phyloP scores from a whole-genome alignment of 257 asterid species.

The Vinca minor region DNA sequence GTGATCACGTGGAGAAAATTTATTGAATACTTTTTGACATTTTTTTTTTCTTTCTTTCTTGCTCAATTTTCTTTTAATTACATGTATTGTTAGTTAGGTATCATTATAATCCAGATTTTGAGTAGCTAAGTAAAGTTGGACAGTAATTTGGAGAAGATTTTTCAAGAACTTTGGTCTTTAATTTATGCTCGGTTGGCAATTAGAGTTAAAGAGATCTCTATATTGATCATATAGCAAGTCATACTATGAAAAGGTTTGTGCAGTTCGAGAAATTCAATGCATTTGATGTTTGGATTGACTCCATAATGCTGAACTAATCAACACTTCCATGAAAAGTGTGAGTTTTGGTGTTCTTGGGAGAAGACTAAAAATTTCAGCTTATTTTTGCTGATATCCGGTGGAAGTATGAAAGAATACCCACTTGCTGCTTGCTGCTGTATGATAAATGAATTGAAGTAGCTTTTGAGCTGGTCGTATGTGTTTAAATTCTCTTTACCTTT shows the following conservation, averaged over 20 bases:
- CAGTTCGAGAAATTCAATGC: not conserved
- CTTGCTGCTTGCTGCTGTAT: no score
- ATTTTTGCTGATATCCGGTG: not conserved
- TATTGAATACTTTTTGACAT: not conserved
- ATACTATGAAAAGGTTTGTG: not conserved
- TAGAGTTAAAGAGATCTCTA: not conserved
- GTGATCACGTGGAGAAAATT: not conserved
- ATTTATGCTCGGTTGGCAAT: not conserved
- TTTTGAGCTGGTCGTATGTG: not conserved
- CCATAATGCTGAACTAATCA: not conserved
- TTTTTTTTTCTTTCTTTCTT: not conserved
- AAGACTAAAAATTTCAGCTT: not conserved
- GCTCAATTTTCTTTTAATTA: no score
- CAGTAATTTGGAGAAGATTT: not conserved
- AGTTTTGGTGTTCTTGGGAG: not conserved
- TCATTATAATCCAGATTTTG: not conserved
- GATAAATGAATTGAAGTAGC: not conserved
- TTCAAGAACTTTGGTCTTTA: not conserved
- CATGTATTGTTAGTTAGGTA: not conserved
- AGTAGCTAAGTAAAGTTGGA: not conserved
- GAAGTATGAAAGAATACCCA: not conserved
- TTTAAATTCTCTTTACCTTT: not conserved
- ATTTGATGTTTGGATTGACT: constrained; percentile 1
- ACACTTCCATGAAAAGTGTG: not conserved
- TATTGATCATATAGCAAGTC: not conserved